Conservation (phyloP, 164 flowering plant genomes). For the Magnolia kwangsiensis region DNA sequence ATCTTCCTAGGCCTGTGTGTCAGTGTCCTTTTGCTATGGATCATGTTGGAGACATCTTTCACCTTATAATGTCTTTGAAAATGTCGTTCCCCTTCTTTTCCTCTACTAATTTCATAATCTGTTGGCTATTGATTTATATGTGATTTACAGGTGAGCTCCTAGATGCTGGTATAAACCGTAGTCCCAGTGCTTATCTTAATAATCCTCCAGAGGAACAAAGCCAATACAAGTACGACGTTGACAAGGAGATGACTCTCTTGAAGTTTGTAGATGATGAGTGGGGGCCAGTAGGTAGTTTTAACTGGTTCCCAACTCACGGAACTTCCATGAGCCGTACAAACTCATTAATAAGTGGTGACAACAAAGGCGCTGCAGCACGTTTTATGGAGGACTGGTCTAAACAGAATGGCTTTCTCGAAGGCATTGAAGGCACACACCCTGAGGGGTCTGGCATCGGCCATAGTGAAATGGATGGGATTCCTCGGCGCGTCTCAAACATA, state of each 20-base stretch:
- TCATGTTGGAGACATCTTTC: no score
- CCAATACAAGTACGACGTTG: slow-evolving; percentile 87
- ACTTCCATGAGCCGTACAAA: slow-evolving; percentile 99
- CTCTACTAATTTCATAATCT: neutral
- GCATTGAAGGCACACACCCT: slow-evolving; percentile 20
- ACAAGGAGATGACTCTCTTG: slow-evolving; percentile 94
- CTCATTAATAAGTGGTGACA: slow-evolving; percentile 93
- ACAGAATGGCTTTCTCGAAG: slow-evolving; percentile 24
- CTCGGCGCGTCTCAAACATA: slow-evolving; percentile 70
- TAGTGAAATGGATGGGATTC: slow-evolving; percentile 26
- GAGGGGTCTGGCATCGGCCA: slow-evolving; percentile 10
- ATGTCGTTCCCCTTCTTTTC: neutral
- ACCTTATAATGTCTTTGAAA: neutral
- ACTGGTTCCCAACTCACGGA: slow-evolving; percentile 99
- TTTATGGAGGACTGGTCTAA: slow-evolving; percentile 99
- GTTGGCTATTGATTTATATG: neutral
- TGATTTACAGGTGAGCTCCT: slow-evolving; percentile 68
- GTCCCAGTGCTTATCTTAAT: slow-evolving; percentile 95
- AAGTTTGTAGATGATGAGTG: slow-evolving; percentile 92
- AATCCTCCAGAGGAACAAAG: slow-evolving; percentile 78
- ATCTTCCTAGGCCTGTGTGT: no score
- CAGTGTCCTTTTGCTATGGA: no score
- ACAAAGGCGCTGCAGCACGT: slow-evolving; percentile 98
- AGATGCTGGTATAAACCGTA: slow-evolving; percentile 90
- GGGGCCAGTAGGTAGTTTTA: slow-evolving; percentile 98